Percentiles rank a stretch among this genome's conserved stretches.
phyloP scores from a whole-genome alignment of 2,329 filamentous ascomycete species.

The Trichoderma arundinaceum region DNA sequence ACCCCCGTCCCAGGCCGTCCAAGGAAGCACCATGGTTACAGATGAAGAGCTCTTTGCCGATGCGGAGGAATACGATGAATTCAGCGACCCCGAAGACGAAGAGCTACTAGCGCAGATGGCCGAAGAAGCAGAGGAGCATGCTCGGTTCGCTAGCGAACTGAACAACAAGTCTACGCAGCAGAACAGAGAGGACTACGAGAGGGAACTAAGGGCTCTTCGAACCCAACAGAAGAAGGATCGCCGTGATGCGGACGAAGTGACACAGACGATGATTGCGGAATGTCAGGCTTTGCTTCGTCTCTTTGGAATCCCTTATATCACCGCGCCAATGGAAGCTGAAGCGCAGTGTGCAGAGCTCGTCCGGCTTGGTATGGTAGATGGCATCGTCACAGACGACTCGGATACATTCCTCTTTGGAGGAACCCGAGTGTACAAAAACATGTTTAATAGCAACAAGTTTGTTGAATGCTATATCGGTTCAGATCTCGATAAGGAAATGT shows the following conservation, averaged over 20 bases:
- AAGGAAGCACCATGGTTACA: slow-evolving; percentile 34
- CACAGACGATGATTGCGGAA: slow-evolving; percentile 92
- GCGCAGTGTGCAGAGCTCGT: slow-evolving; percentile 96
- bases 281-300: slow-evolving; percentile 88
- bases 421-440: slow-evolving; percentile 97
- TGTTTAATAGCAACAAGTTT: slow-evolving; percentile 98
- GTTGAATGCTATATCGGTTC: slow-evolving; percentile 90
- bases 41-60: slow-evolving; percentile 54
- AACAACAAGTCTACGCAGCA: slow-evolving; percentile 75
- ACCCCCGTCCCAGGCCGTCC: not conserved
- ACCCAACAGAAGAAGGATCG: slow-evolving; percentile 97
- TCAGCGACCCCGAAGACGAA: slow-evolving; percentile 89
- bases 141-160: slow-evolving; percentile 85
- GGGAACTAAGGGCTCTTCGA: slow-evolving; percentile 83
- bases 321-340: slow-evolving; percentile 98
- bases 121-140: slow-evolving; percentile 90
- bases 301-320: slow-evolving; percentile 95
- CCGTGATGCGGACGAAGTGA: slow-evolving; percentile 94
- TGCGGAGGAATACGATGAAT: slow-evolving; percentile 72
- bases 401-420: slow-evolving; percentile 97
- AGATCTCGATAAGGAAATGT: slow-evolving; percentile 89
- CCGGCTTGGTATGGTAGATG: slow-evolving; percentile 84
- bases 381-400: slow-evolving; percentile 96
- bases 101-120: slow-evolving; percentile 86
- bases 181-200: slow-evolving; percentile 80